Conservation (phyloP, 345 rosid genomes). For the Acer negundo region DNA sequence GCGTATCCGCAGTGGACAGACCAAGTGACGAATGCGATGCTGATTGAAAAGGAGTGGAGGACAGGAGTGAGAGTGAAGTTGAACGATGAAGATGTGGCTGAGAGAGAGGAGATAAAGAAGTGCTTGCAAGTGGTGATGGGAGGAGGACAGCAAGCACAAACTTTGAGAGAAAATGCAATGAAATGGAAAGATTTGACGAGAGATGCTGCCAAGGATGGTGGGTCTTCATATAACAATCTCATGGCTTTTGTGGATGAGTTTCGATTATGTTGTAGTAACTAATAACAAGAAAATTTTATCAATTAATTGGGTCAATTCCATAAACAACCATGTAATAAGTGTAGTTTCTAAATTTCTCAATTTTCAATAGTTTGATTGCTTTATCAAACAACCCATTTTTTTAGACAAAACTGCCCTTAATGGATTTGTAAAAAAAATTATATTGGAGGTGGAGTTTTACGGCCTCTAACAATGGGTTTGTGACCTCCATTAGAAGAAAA, state of each 20-base stretch:
- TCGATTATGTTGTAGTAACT: not conserved
- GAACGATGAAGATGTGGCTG: slow-evolving; percentile 49
- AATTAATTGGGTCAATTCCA: no score
- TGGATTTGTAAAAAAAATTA: no score
- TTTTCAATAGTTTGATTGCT: no score
- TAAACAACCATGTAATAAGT: no score
- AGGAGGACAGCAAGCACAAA: slow-evolving; percentile 34
- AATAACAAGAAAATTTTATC: no score
- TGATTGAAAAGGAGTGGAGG: slow-evolving; percentile 56
- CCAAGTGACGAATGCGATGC: slow-evolving; percentile 61
- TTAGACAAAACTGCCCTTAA: no score
- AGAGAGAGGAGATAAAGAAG: slow-evolving; percentile 53
- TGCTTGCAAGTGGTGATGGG: slow-evolving; percentile 63
- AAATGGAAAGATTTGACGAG: slow-evolving; percentile 58
- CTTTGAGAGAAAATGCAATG: slow-evolving; percentile 40
- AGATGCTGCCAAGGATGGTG: slow-evolving; percentile 45
- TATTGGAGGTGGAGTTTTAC: no score
- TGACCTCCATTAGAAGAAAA: no score
- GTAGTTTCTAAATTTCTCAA: no score
- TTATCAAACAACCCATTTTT: no score
- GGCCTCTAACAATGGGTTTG: no score
- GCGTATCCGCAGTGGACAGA: slow-evolving; percentile 70
- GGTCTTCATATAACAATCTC: slow-evolving; percentile 54
- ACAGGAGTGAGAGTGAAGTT: slow-evolving; percentile 51
- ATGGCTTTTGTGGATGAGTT: slow-evolving; percentile 47